Conservation (phyloP, 352 stramenopile genomes). For the Globisporangium emineosum region DNA sequence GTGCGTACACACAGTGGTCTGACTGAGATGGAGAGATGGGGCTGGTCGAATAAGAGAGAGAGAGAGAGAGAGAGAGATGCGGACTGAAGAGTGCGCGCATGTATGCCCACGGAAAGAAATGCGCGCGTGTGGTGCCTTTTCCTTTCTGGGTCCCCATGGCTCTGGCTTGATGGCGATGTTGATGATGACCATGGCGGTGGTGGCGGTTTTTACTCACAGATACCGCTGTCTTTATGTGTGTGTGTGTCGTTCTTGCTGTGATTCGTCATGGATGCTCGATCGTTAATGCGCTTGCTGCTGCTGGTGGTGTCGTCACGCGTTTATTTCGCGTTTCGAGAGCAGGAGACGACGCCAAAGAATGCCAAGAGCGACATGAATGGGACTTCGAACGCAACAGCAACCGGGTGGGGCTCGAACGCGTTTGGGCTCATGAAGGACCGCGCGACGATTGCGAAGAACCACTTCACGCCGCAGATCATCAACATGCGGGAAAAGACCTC, state of each 20-base stretch:
- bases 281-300: not conserved
- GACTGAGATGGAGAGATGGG: not conserved
- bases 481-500: conserved; percentile 54
- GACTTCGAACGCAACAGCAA: not conserved
- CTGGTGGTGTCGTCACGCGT: not conserved
- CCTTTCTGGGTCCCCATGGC: not conserved
- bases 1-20: too few relatives aligned
- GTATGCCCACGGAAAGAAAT: conserved; percentile 9
- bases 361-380: conserved; percentile 7
- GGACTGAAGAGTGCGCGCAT: not conserved
- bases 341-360: conserved; percentile 6
- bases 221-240: not conserved
- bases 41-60: not conserved
- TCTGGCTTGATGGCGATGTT: not conserved
- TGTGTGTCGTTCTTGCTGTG: not conserved
- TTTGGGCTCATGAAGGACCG: conserved; percentile 53
- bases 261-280: not conserved
- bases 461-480: conserved; percentile 44
- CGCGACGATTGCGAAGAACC: conserved; percentile 51
- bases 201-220: conserved; percentile 7
- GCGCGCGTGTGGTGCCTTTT: not conserved
- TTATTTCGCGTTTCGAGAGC: conserved; percentile 6
- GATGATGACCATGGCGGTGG: not conserved
- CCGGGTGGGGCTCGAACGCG: conserved; percentile 26
- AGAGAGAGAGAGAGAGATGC: conserved; percentile 7